Conservation (phyloP, 108 stramenopile genomes). For the Nannochloropsis oceanica region DNA sequence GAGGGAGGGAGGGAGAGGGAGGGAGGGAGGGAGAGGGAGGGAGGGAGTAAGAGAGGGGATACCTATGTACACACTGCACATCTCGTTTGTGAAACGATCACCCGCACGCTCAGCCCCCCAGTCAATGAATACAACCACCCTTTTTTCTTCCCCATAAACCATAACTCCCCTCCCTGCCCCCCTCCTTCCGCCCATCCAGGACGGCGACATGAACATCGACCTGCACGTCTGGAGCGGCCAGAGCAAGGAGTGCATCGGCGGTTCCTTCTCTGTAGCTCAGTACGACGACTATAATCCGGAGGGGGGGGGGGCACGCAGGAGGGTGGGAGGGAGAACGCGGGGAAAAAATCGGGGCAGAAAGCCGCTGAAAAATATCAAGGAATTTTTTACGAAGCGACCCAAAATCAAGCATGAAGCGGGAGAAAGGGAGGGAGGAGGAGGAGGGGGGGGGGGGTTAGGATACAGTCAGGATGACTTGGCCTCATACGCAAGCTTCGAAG, state of each 20-base stretch:
- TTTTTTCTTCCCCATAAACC: background rate
- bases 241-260: background rate
- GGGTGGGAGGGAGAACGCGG: background rate
- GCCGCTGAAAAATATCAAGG: background rate
- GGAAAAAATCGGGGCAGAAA: background rate
- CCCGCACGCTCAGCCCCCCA: too few relatives aligned
- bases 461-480: too few relatives aligned
- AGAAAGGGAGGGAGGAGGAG: background rate
- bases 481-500: background rate
- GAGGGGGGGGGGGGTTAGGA: background rate
- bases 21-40: background rate
- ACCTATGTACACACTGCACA: too few relatives aligned
- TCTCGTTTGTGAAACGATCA: too few relatives aligned
- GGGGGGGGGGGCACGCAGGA: background rate
- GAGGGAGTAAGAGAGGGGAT: too few relatives aligned
- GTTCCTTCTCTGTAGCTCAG: background rate
- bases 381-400: background rate
- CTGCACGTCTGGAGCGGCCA: background rate
- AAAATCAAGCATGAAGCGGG: background rate
- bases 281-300: background rate
- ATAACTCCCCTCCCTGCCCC: background rate
- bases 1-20: background rate
- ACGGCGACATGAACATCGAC: background rate
- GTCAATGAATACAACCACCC: background rate
- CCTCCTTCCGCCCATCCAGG: background rate